Percentiles rank a stretch among this genome's conserved stretches.
phyloP scores from a whole-genome alignment of 176 grass and related monocot genomes.

The Dendrocalamus sinicus region DNA sequence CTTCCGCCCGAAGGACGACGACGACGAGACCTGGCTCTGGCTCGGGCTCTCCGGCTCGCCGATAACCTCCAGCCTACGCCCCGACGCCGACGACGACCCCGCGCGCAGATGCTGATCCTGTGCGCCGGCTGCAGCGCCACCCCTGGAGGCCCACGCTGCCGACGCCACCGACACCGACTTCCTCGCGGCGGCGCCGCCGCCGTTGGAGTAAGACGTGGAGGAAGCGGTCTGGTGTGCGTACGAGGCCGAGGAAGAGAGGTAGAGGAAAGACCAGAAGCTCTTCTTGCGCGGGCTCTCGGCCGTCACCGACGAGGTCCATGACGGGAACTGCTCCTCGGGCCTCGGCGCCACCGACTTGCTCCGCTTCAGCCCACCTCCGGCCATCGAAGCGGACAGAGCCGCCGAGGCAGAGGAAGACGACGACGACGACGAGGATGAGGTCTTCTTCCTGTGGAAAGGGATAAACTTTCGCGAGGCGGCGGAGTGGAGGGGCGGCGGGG shows the following conservation, averaged over 20 bases:
- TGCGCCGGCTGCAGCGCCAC: not conserved
- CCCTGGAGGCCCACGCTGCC: constrained; percentile 41
- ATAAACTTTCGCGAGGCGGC: constrained; percentile 39
- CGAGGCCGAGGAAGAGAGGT: constrained; percentile 54
- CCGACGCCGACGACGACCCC: not conserved
- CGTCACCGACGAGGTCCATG: constrained; percentile 37
- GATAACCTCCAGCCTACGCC: constrained; percentile 40
- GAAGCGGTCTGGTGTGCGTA: constrained; percentile 44
- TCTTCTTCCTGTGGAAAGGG: constrained; percentile 48
- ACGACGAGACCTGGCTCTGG: constrained; percentile 64
- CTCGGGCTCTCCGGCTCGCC: constrained; percentile 65
- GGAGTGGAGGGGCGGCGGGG: constrained; percentile 15
- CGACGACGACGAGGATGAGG: not conserved
- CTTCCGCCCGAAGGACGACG: constrained; percentile 79
- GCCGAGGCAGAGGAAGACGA: not conserved
- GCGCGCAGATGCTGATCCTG: constrained; percentile 42
- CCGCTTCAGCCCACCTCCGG: constrained; percentile 51
- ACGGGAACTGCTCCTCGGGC: constrained; percentile 45
- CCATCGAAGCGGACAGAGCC: constrained; percentile 13
- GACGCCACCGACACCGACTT: constrained; percentile 53
- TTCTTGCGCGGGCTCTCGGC: constrained; percentile 85
- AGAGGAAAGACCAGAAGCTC: constrained; percentile 96
- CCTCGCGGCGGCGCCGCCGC: constrained; percentile 30
- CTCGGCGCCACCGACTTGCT: constrained; percentile 82
- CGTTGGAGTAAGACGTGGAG: not conserved